Evolutionary conservation across 2,329 filamentous ascomycete species (phyloP), one percentile per base, ranked within the genome.

Genomic region (Dactylellina parvicollis): DNA sequence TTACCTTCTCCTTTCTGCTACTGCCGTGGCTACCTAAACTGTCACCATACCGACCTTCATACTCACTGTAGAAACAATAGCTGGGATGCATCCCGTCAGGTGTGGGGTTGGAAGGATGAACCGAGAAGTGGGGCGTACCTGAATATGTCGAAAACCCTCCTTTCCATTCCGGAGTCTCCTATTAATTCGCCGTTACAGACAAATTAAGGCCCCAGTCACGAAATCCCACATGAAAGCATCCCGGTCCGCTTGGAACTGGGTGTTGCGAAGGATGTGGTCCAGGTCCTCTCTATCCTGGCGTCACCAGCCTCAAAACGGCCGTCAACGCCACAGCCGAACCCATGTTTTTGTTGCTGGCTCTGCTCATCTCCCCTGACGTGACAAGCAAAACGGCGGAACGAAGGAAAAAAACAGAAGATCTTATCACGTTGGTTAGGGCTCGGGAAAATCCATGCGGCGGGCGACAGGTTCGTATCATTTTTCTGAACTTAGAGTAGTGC

Each of bases 361-460:
- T 32, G 12, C 30, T 12, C 12, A 32, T 32, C n/a, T n/a, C n/a
- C n/a, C n/a, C n/a, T n/a, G n/a, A n/a, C n/a, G 14, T 34, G 38
- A 22, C 24, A 26, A 9, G 20, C 10, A 26, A 47, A 9, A 47
- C 4, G 22, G n/a, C 8, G 20, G 20, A 20, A 20, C 20, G 38
- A 26, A 26, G 16, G 38, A 16, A 42, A 42, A 16, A 16, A n/a
- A 49, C n/a, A n/a, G n/a, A n/a, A n/a, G n/a, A n/a, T n/a, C n/a
- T n/a, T n/a, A n/a, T n/a, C n/a, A n/a, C n/a, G n/a, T n/a, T n/a
- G n/a, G n/a, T n/a, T n/a, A n/a, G n/a, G n/a, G n/a, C n/a, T n/a
- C n/a, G n/a, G 46, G 34, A 20, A n/a, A 52, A 61, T 42, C 57
- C 57, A 61, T 62, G 57, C 57, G 57, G 57, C 52, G 38, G 57